These are phyloP conservation scores for Alternaria hordeiaustralica DNA, from an alignment of 2,329 filamentous ascomycete genomes.

Conservation along the genomic window DNA sequence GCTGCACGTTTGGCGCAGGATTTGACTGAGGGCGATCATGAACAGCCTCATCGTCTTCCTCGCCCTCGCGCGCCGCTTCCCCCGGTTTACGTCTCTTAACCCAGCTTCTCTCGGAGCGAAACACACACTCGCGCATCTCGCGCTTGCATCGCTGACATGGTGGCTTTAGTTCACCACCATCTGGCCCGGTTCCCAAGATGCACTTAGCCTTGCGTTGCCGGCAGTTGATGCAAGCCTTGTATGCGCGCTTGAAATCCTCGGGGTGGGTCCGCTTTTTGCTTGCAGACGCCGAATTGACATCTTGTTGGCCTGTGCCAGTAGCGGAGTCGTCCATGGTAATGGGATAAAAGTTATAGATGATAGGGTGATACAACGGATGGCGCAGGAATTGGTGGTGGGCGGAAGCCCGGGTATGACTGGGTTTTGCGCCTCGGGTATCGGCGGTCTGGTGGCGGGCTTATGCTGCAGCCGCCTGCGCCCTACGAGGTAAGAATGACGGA, in stretches of 20 bases:
- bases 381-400: conserved; percentile 25
- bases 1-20: conserved; percentile 14
- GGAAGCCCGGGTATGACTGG: conserved; percentile 23
- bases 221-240: conserved; percentile 62
- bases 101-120: conserved; percentile 50
- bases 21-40: conserved; percentile 14
- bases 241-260: conserved; percentile 59
- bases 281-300: conserved; percentile 19
- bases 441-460: conserved; percentile 1
- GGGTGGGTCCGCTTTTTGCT: conserved; percentile 46
- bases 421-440: conserved; percentile 29
- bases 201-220: conserved; percentile 62
- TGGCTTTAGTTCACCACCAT: conserved; percentile 50
- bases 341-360: conserved; percentile 14
- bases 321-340: conserved; percentile 22
- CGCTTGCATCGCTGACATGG: conserved; percentile 59
- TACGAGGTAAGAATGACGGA: background rate
- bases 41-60: conserved; percentile 24
- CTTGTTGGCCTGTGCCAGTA: conserved; percentile 21
- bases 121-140: conserved; percentile 59
- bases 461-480: background rate
- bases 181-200: conserved; percentile 53
- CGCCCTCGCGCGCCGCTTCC: conserved; percentile 29
- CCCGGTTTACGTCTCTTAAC: conserved; percentile 47
- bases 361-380: conserved; percentile 36